Evolutionary conservation across 2,329 filamentous ascomycete genomes (phyloP), one percentile per base, ranked within the genome.

Genomic region (Zasmidium citrigriseum): DNA sequence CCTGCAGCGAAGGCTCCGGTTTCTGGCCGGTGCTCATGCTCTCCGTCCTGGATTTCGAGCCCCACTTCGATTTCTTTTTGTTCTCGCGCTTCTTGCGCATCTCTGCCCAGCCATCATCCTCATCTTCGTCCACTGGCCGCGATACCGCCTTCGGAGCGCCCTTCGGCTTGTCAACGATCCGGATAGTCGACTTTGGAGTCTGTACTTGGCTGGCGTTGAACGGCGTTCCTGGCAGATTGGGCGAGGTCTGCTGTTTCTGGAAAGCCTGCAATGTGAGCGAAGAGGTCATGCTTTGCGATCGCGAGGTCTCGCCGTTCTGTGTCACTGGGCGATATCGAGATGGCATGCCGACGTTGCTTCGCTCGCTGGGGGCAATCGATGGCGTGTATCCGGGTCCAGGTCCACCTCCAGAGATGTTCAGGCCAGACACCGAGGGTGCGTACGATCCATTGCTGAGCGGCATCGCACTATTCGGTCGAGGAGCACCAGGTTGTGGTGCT

Each of bases 301-400:
- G 45, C n/a, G 64, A 60, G n/a, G 61, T 55, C 7, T 63, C 62
- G 22, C 59, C 63, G 46, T 61, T 61, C 21, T 59, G 55, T 18
- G 89, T 88, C 0, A 98, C 93, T 1, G 95, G 92, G 47, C 95
- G 86, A 76, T 99, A 99, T 46, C 95, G 87, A 27, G 91, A 88
- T 9, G 95, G 92, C 53, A 96, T 83, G 16, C 95, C 95, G 61
- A 97, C 80, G 73, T 96, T 98, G 80, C 93, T 98, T 61, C 95
- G 89, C 77, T 98, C 95, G 4, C 91, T 96, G 1, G 95, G 95
- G 2, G 95, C 93, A 65, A 99, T 96, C 0, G 93, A 98, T 1
- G 92, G 87, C 1, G 92, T 84, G 75, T 98, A 98, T 9, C 85
- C 86, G 52, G 75, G 75, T 48, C 78, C 66, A 47, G 67, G 67